Conservation (phyloP, 495 filamentous ascomycete genomes). For the Thozetella sp. region DNA sequence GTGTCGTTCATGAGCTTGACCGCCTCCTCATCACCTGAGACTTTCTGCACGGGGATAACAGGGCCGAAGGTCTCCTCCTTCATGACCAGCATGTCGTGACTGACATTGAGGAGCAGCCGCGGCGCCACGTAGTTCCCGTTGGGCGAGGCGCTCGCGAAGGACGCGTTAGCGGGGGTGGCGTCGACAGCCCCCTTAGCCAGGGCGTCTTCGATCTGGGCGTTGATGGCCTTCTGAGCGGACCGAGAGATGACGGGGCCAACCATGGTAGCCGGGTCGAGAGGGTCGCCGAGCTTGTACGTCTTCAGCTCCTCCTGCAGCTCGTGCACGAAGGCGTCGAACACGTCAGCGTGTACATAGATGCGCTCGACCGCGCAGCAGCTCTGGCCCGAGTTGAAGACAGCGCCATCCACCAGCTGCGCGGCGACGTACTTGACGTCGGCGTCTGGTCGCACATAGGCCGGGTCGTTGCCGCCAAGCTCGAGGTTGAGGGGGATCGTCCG, state of each 20-base stretch:
- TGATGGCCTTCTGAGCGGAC: conserved; percentile 67
- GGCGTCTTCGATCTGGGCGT: conserved; percentile 76
- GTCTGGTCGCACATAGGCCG: conserved; percentile 77
- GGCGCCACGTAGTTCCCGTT: conserved; percentile 81
- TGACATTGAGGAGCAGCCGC: conserved; percentile 73
- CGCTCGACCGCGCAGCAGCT: conserved; percentile 87
- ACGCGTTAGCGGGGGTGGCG: conserved; percentile 70
- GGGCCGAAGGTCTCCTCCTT: conserved; percentile 91
- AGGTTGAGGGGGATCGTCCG: conserved; percentile 75
- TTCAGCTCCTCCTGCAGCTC: conserved; percentile 71
- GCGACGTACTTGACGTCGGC: conserved; percentile 81
- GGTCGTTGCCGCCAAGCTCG: conserved; percentile 85
- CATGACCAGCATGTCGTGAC: conserved; percentile 82
- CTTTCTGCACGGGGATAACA: conserved; percentile 87
- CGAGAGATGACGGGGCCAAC: conserved; percentile 85
- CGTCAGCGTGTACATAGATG: conserved; percentile 78
- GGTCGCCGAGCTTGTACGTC: conserved; percentile 81
- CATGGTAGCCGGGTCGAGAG: conserved; percentile 69
- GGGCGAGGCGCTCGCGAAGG: conserved; percentile 61
- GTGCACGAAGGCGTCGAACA: conserved; percentile 72
- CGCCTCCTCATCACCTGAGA: conserved; percentile 75
- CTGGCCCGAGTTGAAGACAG: conserved; percentile 92
- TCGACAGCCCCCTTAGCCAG: conserved; percentile 77
- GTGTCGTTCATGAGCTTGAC: conserved; percentile 84
- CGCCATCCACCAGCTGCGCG: conserved; percentile 82